Percentiles rank a stretch among this genome's conserved stretches.
phyloP scores from a whole-genome alignment of 2,329 filamentous ascomycete species.

The Fusarium concolor region DNA sequence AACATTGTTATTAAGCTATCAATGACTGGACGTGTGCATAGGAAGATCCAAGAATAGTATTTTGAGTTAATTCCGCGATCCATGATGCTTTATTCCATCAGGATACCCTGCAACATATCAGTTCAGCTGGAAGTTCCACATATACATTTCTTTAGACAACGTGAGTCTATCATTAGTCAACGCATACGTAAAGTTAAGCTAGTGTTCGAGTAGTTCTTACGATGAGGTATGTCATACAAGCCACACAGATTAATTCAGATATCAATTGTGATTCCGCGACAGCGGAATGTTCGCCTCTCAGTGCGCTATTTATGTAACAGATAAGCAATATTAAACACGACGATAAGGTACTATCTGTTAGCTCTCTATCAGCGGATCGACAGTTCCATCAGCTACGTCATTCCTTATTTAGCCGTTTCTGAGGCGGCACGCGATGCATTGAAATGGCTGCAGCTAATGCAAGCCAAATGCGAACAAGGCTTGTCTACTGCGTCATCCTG shows the following conservation, averaged over 20 bases:
- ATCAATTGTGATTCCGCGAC: background rate
- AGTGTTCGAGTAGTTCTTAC: no score
- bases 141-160: background rate
- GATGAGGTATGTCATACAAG: no score
- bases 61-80: no score
- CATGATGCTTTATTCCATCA: background rate
- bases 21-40: background rate
- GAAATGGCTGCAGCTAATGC: conserved; percentile 7
- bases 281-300: background rate
- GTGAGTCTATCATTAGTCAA: no score
- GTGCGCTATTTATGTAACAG: background rate
- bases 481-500: conserved; percentile 5
- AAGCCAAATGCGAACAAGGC: background rate
- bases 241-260: no score
- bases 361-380: background rate
- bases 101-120: conserved; percentile 17
- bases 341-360: background rate
- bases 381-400: background rate
- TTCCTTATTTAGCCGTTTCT: background rate
- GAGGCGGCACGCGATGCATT: background rate
- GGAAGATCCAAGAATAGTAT: background rate
- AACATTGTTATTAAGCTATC: background rate
- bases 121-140: background rate
- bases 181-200: no score
- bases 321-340: accelerated